These are phyloP conservation scores for Apiospora malaysiana DNA, from an alignment of 2,329 filamentous ascomycete species.

Conservation along the genomic window DNA sequence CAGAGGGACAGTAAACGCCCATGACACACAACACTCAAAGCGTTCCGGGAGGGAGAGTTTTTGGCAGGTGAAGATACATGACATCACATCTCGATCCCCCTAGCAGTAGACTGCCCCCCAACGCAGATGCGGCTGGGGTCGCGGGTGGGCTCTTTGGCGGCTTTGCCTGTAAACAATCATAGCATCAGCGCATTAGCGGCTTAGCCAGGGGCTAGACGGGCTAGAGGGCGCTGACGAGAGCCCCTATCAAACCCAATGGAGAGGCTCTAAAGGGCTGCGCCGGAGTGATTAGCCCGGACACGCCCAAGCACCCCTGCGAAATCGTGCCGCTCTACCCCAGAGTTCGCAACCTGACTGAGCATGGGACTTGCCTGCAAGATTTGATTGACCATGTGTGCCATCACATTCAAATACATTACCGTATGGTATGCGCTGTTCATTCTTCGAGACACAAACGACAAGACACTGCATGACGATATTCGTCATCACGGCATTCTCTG, in stretches of 20 bases:
- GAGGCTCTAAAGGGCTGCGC: background rate
- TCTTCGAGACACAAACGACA: too few species aligned
- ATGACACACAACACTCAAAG: background rate
- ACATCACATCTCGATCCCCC: constrained; percentile 8
- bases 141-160: background rate
- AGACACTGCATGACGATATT: background rate
- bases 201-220: background rate
- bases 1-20: background rate
- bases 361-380: constrained; percentile 1
- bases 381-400: background rate
- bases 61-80: constrained; percentile 10
- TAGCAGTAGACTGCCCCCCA: background rate
- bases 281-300: constrained; percentile 10
- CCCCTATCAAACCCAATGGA: constrained; percentile 11
- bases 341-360: background rate
- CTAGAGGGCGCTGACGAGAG: background rate
- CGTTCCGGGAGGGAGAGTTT: background rate
- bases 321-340: background rate
- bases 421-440: too few species aligned
- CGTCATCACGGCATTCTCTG: background rate
- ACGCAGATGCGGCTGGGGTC: background rate
- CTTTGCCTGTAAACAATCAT: background rate
- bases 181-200: constrained; percentile 3
- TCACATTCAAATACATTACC: too few species aligned
- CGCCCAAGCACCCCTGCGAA: background rate